Percentiles rank a stretch among this genome's conserved stretches.
Evolutionary conservation across 225 moss, liverwort and hornwort species (phyloP).

Genomic region (Ulota crispa): DNA sequence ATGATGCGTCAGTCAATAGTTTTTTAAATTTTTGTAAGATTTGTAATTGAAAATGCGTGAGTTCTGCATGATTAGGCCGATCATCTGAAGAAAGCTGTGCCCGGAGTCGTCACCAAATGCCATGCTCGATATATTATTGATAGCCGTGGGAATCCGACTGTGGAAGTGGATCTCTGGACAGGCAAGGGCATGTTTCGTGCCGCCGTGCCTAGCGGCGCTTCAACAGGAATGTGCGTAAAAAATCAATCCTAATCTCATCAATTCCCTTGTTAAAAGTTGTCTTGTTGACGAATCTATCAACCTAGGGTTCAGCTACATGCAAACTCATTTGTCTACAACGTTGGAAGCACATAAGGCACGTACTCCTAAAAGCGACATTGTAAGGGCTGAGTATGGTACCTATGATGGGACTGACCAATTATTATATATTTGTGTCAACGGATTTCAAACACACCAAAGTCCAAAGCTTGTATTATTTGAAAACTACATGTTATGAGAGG

Average conservation of each 20-base stretch:
- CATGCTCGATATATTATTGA: slow-evolving; percentile 62
- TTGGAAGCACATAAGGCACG: not conserved
- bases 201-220: slow-evolving; percentile 63
- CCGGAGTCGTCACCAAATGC: slow-evolving; percentile 54
- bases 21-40: too few relatives aligned
- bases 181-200: slow-evolving; percentile 72
- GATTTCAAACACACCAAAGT: not conserved
- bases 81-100: slow-evolving; percentile 62
- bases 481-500: not conserved
- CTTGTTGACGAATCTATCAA: not conserved
- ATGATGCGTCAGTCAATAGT: too few relatives aligned
- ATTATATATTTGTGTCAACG: not conserved
- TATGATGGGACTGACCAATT: not conserved
- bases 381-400: not conserved
- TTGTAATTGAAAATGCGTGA: not conserved
- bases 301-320: slow-evolving; percentile 26
- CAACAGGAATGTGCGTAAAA: slow-evolving; percentile 55
- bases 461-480: not conserved
- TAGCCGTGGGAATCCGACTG: slow-evolving; percentile 64
- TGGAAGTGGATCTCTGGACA: slow-evolving; percentile 64
- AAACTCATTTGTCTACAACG: not conserved
- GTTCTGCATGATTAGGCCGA: slow-evolving; percentile 49
- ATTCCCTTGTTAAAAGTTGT: not conserved
- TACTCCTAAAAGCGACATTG: not conserved
- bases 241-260: not conserved